These are phyloP conservation scores for Tilletiaria anomala DNA, from an alignment of 1,284 basidiomycete genomes.

Conservation along the genomic window DNA sequence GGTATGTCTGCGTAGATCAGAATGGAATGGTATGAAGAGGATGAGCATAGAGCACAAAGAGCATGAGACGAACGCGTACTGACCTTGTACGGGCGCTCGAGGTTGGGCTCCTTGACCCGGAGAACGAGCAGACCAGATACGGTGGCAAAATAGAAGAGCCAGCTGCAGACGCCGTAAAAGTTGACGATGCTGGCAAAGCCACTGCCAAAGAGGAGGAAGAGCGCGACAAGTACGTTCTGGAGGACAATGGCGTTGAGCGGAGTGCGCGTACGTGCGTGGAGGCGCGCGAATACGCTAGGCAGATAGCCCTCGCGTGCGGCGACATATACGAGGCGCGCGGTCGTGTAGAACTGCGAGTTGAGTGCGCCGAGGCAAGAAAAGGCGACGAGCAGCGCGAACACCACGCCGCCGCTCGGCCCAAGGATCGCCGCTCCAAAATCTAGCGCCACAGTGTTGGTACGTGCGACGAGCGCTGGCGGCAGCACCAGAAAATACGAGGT, in stretches of 20 bases:
- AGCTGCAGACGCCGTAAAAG: conserved; percentile 54
- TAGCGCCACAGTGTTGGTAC: conserved; percentile 65
- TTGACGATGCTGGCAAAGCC: conserved; percentile 43
- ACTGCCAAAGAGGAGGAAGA: conserved; percentile 26
- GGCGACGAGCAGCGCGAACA: conserved; percentile 79
- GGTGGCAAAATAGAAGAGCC: conserved; percentile 23
- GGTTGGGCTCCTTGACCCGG: conserved; percentile 73
- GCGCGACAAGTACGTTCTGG: conserved; percentile 45
- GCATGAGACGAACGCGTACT: conserved; percentile 38
- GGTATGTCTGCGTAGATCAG: conserved; percentile 56
- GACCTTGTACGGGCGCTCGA: conserved; percentile 49
- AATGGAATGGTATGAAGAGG: background rate
- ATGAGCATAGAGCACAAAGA: background rate
- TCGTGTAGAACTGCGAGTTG: conserved; percentile 32
- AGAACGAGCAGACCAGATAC: conserved; percentile 72
- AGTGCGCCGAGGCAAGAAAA: conserved; percentile 54
- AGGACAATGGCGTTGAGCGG: conserved; percentile 20
- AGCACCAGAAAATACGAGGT: conserved; percentile 81
- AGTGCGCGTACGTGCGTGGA: conserved; percentile 13
- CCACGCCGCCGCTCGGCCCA: conserved; percentile 65
- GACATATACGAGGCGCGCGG: conserved; percentile 66
- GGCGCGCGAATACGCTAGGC: conserved; percentile 15
- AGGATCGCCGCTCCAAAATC: conserved; percentile 81
- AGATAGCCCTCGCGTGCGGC: conserved; percentile 78
- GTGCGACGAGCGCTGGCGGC: conserved; percentile 51